Conservation (phyloP, 345 rosid species). For the Gossypium rotundifolium region DNA sequence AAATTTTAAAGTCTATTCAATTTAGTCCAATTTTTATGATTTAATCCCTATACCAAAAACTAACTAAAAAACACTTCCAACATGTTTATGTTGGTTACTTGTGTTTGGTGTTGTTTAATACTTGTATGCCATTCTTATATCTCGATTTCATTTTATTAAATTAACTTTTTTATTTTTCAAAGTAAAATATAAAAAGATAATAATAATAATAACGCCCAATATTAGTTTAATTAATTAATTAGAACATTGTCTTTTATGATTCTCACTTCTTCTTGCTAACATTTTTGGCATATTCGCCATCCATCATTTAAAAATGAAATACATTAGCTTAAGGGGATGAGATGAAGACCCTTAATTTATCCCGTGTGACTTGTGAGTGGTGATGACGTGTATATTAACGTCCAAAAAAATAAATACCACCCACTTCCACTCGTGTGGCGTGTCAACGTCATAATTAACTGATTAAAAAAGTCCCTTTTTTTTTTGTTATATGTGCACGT, state of each 20-base stretch:
- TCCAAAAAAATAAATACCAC: neutral
- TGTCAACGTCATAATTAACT: conserved; percentile 15
- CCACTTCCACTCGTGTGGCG: conserved; percentile 33
- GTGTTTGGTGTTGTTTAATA: no score
- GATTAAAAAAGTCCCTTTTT: neutral
- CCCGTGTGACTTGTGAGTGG: conserved; percentile 9
- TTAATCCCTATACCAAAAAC: no score
- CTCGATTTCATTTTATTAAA: no score
- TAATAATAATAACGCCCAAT: neutral
- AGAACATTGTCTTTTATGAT: conserved; percentile 19
- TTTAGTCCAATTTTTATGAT: no score
- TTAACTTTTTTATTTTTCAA: neutral
- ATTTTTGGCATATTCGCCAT: neutral
- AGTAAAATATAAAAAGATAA: neutral
- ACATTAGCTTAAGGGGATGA: neutral
- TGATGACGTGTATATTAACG: conserved; percentile 13
- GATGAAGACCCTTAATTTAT: conserved; percentile 26
- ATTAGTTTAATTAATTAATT: neutral
- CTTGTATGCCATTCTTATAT: no score
- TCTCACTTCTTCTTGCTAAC: neutral
- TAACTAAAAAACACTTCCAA: no score
- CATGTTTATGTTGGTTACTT: no score
- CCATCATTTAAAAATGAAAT: neutral
- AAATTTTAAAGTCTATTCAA: no score
- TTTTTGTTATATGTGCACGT: conserved; percentile 21